A percentile compares a stretch with the other conserved stretches of the same genome.
Evolutionary conservation across 2,329 filamentous ascomycete species (phyloP).

Genomic region (Myriosclerotinia scirpicola): DNA sequence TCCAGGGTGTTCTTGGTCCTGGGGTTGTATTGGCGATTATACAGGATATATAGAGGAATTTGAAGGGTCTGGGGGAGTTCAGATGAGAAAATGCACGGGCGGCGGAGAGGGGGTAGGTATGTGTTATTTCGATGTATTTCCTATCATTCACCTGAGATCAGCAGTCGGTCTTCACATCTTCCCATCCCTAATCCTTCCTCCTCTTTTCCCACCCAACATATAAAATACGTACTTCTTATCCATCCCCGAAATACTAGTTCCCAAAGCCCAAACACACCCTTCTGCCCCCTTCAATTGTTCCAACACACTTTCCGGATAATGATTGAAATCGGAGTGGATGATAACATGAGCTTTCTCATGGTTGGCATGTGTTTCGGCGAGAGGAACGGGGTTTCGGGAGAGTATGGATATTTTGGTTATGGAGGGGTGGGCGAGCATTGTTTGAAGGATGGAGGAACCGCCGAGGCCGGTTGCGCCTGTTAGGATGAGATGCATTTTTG

Average conservation of each 20-base stretch:
- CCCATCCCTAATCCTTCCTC: too few relatives aligned
- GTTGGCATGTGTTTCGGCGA: conserved; percentile 57
- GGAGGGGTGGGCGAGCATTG: conserved; percentile 54
- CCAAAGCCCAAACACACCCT: conserved; percentile 73
- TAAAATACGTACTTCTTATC: conserved; percentile 52
- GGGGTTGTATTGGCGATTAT: conserved; percentile 56
- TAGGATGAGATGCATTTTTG: conserved; percentile 61
- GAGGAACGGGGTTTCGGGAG: conserved; percentile 61
- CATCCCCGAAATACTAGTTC: conserved; percentile 61
- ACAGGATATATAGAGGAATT: conserved; percentile 70
- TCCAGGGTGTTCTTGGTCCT: conserved; percentile 55
- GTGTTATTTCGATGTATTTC: conserved; percentile 68
- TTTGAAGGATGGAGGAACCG: conserved; percentile 60
- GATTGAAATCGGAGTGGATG: conserved; percentile 64
- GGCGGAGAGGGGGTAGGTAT: conserved; percentile 63
- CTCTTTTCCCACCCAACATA: not conserved
- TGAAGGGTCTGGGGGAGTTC: conserved; percentile 52
- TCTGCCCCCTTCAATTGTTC: conserved; percentile 61
- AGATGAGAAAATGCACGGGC: conserved; percentile 59
- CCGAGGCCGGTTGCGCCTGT: conserved; percentile 69
- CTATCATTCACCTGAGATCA: conserved; percentile 36
- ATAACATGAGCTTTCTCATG: conserved; percentile 60
- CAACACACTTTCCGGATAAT: conserved; percentile 59
- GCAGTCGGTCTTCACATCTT: not conserved
- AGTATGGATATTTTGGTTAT: conserved; percentile 68